Percentiles rank a stretch among this genome's conserved stretches.
phyloP scores from a whole-genome alignment of 2,329 filamentous ascomycete species.

The Plectosphaerella plurivora region DNA sequence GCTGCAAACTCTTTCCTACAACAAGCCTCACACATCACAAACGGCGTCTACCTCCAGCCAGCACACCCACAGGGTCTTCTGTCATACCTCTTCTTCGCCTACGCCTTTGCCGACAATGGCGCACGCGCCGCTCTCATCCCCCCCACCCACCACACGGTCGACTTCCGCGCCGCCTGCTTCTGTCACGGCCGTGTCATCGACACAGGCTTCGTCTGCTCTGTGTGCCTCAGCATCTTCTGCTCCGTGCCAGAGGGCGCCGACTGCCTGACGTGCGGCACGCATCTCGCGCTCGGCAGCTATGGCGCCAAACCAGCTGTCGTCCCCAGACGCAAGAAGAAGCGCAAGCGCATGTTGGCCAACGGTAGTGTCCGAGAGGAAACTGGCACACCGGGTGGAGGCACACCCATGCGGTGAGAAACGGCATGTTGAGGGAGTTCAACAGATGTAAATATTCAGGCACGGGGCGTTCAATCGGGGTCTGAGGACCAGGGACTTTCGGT shows the following conservation, averaged over 20 bases:
- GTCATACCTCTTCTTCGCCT: conserved; percentile 92
- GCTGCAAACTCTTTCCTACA: conserved; percentile 90
- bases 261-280: conserved; percentile 80
- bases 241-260: conserved; percentile 55
- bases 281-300: conserved; percentile 70
- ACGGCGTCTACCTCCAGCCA: conserved; percentile 50
- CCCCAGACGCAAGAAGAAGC: conserved; percentile 69
- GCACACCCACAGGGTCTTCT: conserved; percentile 66
- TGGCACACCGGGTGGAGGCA: conserved; percentile 51
- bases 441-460: too few relatives aligned
- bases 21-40: conserved; percentile 69
- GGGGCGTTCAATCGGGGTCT: too few relatives aligned
- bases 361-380: conserved; percentile 51
- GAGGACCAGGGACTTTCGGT: too few relatives aligned
- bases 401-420: conserved; percentile 28
- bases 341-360: conserved; percentile 45
- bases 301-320: conserved; percentile 74
- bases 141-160: conserved; percentile 80
- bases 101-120: conserved; percentile 65
- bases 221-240: conserved; percentile 94
- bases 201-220: conserved; percentile 90
- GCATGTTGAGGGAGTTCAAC: too few relatives aligned
- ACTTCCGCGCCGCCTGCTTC: conserved; percentile 98
- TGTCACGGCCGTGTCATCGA: conserved; percentile 90
- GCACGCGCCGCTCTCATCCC: conserved; percentile 62